Percentiles rank a stretch among this genome's conserved stretches.
Evolutionary conservation across 2,329 filamentous ascomycete species (phyloP).

Genomic region (Periconia sp.): DNA sequence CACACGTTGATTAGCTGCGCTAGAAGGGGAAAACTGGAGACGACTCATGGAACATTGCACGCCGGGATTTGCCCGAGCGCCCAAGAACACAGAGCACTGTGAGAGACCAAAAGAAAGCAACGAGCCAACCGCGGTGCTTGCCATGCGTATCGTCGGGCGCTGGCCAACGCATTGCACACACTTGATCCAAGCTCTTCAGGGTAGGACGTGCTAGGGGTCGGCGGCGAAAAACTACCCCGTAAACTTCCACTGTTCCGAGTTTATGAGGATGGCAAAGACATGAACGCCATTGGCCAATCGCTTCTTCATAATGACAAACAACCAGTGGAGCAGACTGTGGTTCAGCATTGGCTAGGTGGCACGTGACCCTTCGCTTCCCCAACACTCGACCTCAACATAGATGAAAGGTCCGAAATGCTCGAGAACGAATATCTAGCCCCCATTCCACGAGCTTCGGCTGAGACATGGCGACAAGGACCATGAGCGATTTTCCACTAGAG

Average conservation of each 20-base stretch:
- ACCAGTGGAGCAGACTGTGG: conserved; percentile 34
- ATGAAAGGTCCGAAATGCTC: conserved; percentile 40
- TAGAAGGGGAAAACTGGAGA: conserved; percentile 29
- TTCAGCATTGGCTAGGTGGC: conserved; percentile 41
- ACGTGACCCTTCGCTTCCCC: conserved; percentile 49
- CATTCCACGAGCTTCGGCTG: conserved; percentile 32
- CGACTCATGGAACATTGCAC: conserved; percentile 26
- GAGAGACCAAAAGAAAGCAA: conserved; percentile 18
- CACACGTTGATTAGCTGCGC: conserved; percentile 44
- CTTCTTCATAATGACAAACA: conserved; percentile 27
- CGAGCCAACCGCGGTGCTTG: conserved; percentile 25
- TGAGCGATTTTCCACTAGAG: conserved; percentile 47
- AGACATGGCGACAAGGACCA: conserved; percentile 43
- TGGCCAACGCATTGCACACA: conserved; percentile 34
- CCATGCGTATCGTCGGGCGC: conserved; percentile 20
- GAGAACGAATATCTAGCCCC: conserved; percentile 31
- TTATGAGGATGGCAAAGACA: conserved; percentile 25
- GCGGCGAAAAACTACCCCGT: conserved; percentile 25
- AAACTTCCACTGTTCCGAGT: conserved; percentile 26
- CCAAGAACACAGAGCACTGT: conserved; percentile 23
- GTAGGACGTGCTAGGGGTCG: conserved; percentile 19
- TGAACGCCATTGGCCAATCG: conserved; percentile 38
- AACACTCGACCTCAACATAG: conserved; percentile 40
- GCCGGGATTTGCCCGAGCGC: conserved; percentile 27
- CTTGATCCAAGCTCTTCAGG: conserved; percentile 24